Evolutionary conservation across 306 rosid genomes (phyloP), one percentile per base, ranked within the genome.

Genomic region (Comarum palustre): DNA sequence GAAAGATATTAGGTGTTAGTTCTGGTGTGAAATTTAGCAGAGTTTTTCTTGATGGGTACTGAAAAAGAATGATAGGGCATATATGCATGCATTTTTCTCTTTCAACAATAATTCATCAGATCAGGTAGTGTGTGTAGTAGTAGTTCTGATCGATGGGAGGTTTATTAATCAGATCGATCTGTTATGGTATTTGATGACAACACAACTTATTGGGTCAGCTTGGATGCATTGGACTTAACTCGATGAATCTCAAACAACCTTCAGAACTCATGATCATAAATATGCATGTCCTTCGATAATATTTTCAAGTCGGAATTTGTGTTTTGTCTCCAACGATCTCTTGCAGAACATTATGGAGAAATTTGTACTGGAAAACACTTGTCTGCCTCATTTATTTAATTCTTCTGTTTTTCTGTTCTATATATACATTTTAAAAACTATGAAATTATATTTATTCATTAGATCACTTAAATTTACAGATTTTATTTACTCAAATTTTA

Each of bases 101-200:
- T 75, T 77, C 83, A 73, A 70, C 83, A 80, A 77, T 82, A 73
- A 85, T 87, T 80, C 74, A 87, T 41, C 45, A 41, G 8, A 1
- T 39, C n/a, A 39, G 84, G 78, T 71, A 74, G 20, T 16, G 43
- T 8, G 24, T 32, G 38, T 32, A 32, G 67, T 27, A 14, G 15
- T 14, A 62, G 84, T 77, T 71, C 83, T 79, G 82, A 84, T 67
- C 55, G 79, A 84, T 67, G 60, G 79, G 60, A 55, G 39, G 39
- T 69, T 84, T 79, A 80, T 84, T 79, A 80, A 86, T 79, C 83
- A 52, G 22, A 74, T 82, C 80, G 79, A 72, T 85, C 36, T 34
- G 36, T 34, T 34, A 34, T 78, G n/a, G 29, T 34, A 51, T 50
- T 64, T 75, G 78, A 80, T n/a, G 42, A 39, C 82, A 83, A 78